Evolutionary conservation across 768 basidiomycete species (phyloP), one percentile per base, ranked within the genome.

Genomic region (Steccherinum ochraceum): DNA sequence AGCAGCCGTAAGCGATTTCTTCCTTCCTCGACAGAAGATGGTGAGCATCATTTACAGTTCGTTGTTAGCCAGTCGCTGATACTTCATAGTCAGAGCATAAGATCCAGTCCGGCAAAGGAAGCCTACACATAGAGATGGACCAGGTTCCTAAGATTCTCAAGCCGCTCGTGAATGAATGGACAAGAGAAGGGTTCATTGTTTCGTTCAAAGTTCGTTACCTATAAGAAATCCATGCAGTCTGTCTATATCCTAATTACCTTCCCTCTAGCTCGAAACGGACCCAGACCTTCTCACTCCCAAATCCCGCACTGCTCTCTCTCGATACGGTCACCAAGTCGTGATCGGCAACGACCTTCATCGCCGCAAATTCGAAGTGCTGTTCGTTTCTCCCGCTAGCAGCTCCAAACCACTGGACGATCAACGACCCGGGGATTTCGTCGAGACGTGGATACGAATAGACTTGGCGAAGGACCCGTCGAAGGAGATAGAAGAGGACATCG

Each of bases 1-100:
- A 20, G 94, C 95, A 0, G 96, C 96, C 3, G 96, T 98, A 45
- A 93, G 90, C 68, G 96, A 99, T 67, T 99, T 99, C 66, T 99
- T 95, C 76, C 72, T 99, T 25, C 96, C 95, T 0, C 76, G 81
- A 51, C 87, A 94, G 62, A 87, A 82, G 65, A 81, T 98, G 84
- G 95, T 91, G 53, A 54, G 84, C 74, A 25, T 20, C 18, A 47
- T 41, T n/a, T 44, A 19, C 20, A 35, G 25, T 51, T 49, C 25
- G 13, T 40, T 49, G 12, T 23, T n/a, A 21, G 27, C 13, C 23
- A 12, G 35, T 39, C 35, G 35, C n/a, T 39, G 35, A n/a, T 11
- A 39, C n/a, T n/a, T 39, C 16, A 16, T 35, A 35, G 30, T 35
- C 30, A 35, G 93, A 92, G 69, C 96, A 99, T 71, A 99, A 99